Conservation (phyloP, 1,284 basidiomycete species). For the Violaceomyces palustris region DNA sequence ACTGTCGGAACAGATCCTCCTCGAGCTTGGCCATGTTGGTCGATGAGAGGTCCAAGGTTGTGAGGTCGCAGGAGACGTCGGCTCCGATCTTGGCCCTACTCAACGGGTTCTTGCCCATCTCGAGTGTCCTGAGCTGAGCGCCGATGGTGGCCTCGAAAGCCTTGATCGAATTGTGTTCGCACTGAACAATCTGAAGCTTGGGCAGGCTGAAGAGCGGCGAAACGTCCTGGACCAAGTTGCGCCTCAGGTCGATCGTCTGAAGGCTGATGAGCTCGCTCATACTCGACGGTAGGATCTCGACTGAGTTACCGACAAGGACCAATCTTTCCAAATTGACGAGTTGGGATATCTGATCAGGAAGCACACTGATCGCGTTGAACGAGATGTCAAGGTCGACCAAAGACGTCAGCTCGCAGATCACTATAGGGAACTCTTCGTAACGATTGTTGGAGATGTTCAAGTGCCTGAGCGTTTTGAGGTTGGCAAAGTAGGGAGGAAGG, state of each 20-base stretch:
- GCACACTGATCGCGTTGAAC: constrained; percentile 79
- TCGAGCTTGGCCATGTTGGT: constrained; percentile 83
- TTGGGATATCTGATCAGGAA: constrained; percentile 75
- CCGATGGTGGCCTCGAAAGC: constrained; percentile 38
- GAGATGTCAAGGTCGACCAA: constrained; percentile 87
- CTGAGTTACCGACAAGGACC: constrained; percentile 42
- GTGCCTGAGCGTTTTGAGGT: constrained; percentile 67
- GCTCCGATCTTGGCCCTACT: constrained; percentile 44
- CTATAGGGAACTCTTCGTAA: constrained; percentile 72
- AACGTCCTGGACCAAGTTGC: constrained; percentile 44
- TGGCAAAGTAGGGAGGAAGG: constrained; percentile 78
- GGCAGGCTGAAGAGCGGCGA: constrained; percentile 38
- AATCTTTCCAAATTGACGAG: constrained; percentile 55
- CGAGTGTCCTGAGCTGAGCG: constrained; percentile 27
- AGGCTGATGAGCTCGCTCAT: constrained; percentile 35
- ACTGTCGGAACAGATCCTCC: constrained; percentile 54
- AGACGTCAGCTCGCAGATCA: constrained; percentile 69
- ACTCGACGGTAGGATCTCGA: constrained; percentile 39
- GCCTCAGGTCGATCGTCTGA: constrained; percentile 44
- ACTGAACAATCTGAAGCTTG: constrained; percentile 35
- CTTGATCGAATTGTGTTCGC: constrained; percentile 48
- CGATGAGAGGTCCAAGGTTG: constrained; percentile 79
- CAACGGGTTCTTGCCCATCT: constrained; percentile 47
- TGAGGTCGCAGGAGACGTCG: constrained; percentile 63
- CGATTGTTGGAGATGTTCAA: constrained; percentile 98